Base-by-base conservation (phyloP, 805 yeast genomes). In the Pichia sporocuriosa region DNA sequence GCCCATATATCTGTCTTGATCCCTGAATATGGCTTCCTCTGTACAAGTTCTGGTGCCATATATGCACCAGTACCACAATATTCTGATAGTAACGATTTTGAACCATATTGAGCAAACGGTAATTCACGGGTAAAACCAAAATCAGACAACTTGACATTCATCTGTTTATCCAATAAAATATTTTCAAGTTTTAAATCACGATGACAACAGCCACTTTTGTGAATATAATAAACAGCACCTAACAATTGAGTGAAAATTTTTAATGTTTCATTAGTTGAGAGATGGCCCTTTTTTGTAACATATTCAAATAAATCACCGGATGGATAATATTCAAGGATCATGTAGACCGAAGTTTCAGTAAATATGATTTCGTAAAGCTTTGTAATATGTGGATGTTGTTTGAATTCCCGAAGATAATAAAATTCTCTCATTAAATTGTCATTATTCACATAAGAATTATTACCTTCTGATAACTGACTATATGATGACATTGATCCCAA, bases 171-270 rank as follows among this genome's bases (percentile, higher is more conserved):
- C 57, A 69, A 61, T 34, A 90, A 65, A 39, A 90, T 83, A 54
- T 90, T 90, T 59, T 93, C 97, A 0, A 97, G 96, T 61, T 90
- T 90, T 51, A 90, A 77, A 58, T 90, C 98, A 46, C 97, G 72
- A 57, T 90, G 98, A 23, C 93, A 84, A 36, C 93, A 79, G 49
- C 82, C 78, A 54, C 81, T 84, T 32, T 74, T 66, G 61, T 90
- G 97, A 49, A 93, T 66, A 56, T 88, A 86, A 12, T 69, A 62
- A 33, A 90, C 72, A 0, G 96, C 96, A 12, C 81, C 76, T 6
- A 73, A 70, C 0, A 84, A 70, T 58, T 84, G 93, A 9, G 79
- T 69, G 59, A 84, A 83, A 9, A 82, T 51, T 38, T 62, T 63
- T 39, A 69, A 61, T 38, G 75, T 66, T 48, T 79, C 81, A 10